Evolutionary conservation across 495 filamentous ascomycete species (phyloP).

Genomic region (Aspergillus saccharolyticus): DNA sequence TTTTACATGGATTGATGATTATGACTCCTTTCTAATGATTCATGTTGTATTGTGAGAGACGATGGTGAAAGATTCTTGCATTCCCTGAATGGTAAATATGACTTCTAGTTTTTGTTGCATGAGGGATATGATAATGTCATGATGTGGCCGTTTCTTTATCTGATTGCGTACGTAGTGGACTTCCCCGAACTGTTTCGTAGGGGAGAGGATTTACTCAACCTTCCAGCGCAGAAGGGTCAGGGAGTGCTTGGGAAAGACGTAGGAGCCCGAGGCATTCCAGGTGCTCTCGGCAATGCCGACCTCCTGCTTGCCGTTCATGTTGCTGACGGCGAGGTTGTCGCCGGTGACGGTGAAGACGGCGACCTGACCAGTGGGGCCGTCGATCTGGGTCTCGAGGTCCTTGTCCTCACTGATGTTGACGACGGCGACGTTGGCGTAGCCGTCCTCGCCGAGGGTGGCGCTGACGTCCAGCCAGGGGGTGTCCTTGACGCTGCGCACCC

Average conservation of each 20-base stretch:
- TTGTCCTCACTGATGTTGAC: slow-evolving; percentile 61
- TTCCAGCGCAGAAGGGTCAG: slow-evolving; percentile 66
- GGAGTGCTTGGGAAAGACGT: slow-evolving; percentile 59
- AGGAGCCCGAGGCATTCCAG: slow-evolving; percentile 56
- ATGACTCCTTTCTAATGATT: neutral
- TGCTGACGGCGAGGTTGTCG: slow-evolving; percentile 47
- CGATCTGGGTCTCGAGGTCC: slow-evolving; percentile 51
- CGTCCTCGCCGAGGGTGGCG: slow-evolving; percentile 57
- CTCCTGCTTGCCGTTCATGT: slow-evolving; percentile 55
- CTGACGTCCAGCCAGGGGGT: slow-evolving; percentile 70
- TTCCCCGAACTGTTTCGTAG: neutral
- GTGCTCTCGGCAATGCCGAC: slow-evolving; percentile 54
- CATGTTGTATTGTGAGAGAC: no score
- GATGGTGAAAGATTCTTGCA: neutral
- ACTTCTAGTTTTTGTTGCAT: neutral
- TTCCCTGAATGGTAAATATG: neutral
- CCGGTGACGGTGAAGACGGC: slow-evolving; percentile 58
- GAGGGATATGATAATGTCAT: neutral
- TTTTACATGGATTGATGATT: neutral
- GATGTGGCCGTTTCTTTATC: neutral
- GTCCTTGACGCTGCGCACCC: slow-evolving; percentile 59
- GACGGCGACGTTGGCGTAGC: slow-evolving; percentile 58
- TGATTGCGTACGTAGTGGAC: neutral
- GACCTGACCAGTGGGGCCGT: slow-evolving; percentile 45
- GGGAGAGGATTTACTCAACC: slow-evolving; percentile 24